Conservation (phyloP, 441 rosid genomes). For the Populus tomentosa region DNA sequence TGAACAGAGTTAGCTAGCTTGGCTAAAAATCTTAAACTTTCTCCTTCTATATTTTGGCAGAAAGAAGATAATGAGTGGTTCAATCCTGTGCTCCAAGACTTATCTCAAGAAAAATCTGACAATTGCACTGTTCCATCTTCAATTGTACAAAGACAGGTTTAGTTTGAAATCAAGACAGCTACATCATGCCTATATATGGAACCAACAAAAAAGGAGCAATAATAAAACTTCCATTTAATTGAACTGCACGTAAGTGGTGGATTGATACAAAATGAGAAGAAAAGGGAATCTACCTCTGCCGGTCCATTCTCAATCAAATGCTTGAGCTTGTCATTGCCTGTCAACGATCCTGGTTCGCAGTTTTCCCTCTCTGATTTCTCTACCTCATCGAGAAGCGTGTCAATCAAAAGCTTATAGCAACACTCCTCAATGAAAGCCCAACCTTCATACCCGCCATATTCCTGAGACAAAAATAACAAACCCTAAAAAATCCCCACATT, state of each 20-base stretch:
- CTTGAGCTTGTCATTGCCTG: background rate
- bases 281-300: background rate
- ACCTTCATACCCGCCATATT: conserved; percentile 25
- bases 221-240: too few species aligned
- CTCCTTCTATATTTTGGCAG: too few species aligned
- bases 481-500: too few species aligned
- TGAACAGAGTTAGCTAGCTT: too few species aligned
- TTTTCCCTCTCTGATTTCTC: background rate
- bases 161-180: too few species aligned
- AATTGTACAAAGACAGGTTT: too few species aligned
- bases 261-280: background rate
- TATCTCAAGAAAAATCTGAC: too few species aligned
- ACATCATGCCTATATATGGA: background rate
- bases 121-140: too few species aligned
- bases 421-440: conserved; percentile 30
- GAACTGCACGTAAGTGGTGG: background rate
- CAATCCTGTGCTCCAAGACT: too few species aligned
- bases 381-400: conserved; percentile 21
- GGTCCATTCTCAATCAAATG: background rate
- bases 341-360: background rate
- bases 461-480: conserved; percentile 8
- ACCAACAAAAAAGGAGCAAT: background rate
- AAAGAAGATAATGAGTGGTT: too few species aligned
- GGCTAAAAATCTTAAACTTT: too few species aligned
- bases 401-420: conserved; percentile 19